Evolutionary conservation across 257 asterid genomes (phyloP).

Genomic region (Salvia hispanica): DNA sequence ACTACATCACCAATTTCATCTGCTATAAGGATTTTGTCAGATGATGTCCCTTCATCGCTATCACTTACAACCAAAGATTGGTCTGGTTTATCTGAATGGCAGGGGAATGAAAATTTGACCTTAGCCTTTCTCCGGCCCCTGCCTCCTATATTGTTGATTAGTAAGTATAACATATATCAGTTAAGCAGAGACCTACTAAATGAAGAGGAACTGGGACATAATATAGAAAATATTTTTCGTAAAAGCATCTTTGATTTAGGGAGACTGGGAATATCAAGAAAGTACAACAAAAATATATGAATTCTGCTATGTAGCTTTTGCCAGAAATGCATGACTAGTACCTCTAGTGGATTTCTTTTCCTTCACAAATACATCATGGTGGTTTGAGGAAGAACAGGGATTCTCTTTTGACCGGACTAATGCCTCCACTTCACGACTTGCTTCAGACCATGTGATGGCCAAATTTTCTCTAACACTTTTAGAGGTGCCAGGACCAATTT

Average conservation of each 20-base stretch:
- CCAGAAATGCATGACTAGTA: slow-evolving; percentile 31
- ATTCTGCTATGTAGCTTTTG: slow-evolving; percentile 5
- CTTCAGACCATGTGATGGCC: slow-evolving; percentile 51
- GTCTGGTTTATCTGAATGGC: slow-evolving; percentile 43
- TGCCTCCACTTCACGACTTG: slow-evolving; percentile 55
- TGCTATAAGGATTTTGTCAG: slow-evolving; percentile 30
- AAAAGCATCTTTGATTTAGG: slow-evolving; percentile 23
- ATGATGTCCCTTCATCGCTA: slow-evolving; percentile 37
- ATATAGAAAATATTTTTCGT: not conserved
- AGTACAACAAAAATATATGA: slow-evolving; percentile 10
- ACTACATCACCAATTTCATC: slow-evolving; percentile 40
- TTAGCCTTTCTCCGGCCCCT: slow-evolving; percentile 48
- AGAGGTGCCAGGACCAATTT: slow-evolving; percentile 27
- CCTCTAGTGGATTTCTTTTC: slow-evolving; percentile 53
- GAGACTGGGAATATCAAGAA: slow-evolving; percentile 7
- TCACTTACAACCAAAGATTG: slow-evolving; percentile 38
- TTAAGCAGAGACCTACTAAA: slow-evolving; percentile 3
- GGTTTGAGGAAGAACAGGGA: slow-evolving; percentile 36
- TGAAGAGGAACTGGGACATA: not conserved
- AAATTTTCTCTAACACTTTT: slow-evolving; percentile 39
- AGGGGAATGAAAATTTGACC: slow-evolving; percentile 49
- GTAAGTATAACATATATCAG: slow-evolving; percentile 19
- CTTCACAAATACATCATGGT: slow-evolving; percentile 41
- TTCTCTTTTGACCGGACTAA: slow-evolving; percentile 47
- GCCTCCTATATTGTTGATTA: slow-evolving; percentile 48